phyloP scores from a whole-genome alignment of 2,329 filamentous ascomycete species.

The Aschersonia sp. region DNA sequence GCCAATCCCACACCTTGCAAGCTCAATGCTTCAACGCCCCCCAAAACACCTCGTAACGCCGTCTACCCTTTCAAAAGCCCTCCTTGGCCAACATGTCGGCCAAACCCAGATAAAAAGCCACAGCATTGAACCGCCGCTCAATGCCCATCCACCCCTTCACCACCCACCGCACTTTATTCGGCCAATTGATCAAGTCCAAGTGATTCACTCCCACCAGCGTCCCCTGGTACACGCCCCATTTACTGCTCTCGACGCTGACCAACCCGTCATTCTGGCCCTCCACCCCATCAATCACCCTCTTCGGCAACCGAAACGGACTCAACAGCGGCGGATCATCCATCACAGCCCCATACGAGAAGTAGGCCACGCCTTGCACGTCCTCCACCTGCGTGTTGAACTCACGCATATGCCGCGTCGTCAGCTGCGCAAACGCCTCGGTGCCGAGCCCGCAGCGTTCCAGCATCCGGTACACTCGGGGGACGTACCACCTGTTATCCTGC shows the following conservation, averaged over 20 bases:
- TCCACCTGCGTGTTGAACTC: slow-evolving; percentile 44
- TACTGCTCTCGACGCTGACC: slow-evolving; percentile 49
- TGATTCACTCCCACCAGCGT: slow-evolving; percentile 48
- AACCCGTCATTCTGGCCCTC: slow-evolving; percentile 53
- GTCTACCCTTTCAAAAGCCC: slow-evolving; percentile 21
- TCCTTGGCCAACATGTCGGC: slow-evolving; percentile 60
- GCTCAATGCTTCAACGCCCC: too few relatives aligned
- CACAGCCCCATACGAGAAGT: slow-evolving; percentile 49
- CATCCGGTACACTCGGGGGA: slow-evolving; percentile 40
- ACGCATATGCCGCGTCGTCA: slow-evolving; percentile 43
- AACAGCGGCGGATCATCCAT: slow-evolving; percentile 36
- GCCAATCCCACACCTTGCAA: too few relatives aligned
- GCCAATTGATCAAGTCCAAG: slow-evolving; percentile 55
- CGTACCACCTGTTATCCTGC: slow-evolving; percentile 24
- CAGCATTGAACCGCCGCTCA: slow-evolving; percentile 47
- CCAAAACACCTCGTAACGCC: background rate
- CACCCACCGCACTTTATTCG: slow-evolving; percentile 42
- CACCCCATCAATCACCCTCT: slow-evolving; percentile 29
- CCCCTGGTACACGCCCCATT: slow-evolving; percentile 50
- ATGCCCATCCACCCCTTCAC: slow-evolving; percentile 37
- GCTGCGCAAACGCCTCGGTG: slow-evolving; percentile 45
- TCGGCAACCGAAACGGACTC: slow-evolving; percentile 46
- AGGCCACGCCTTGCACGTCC: slow-evolving; percentile 36
- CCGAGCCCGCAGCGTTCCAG: slow-evolving; percentile 37
- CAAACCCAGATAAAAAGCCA: slow-evolving; percentile 53